Base-by-base conservation (phyloP, 179 eudicot species). In the Carnegiea gigantea region DNA sequence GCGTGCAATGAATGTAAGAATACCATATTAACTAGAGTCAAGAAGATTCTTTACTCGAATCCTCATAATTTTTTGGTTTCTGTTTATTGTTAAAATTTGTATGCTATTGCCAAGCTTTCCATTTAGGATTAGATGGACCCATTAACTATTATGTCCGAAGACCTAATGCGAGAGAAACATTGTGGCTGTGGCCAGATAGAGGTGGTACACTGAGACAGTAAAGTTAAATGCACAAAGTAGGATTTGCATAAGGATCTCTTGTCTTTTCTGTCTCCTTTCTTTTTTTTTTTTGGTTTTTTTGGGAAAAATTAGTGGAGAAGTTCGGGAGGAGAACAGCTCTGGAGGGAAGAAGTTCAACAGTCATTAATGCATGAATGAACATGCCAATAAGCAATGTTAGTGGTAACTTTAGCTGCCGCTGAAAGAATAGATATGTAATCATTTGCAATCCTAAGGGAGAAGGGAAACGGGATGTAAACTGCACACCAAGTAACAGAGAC, bases 31-130 rank as follows among this genome's bases (percentile, higher is more conserved):
- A 14, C 60, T 53, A 17, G 94, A 33, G 36, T 33, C 36, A 33
- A 33, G 36, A 33, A 33, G 3, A 33, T 33, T 1, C 36, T 33
- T 33, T 33, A 33, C 1, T 33, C 36, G 36, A 33, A 92, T 81
- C 91, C 91, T 79, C 78, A 73, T 33, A 89, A 90, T 83, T 84
- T 83, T 23, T 93, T 93, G 59, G 70, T 91, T 59, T 82, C 82
- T 92, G 86, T 94, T 87, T 86, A 4, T 53, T 13, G 60, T 53
- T 17, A 13, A 53, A 53, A 14, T 53, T 53, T 13, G 60, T 53
- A 13, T 53, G 20, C 60, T 13, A 53, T 13, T 53, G 92, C 90
- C 38, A 87, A 78, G 81, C 36, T 33, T 33, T 33, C 36, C 36
- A 3, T 33, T 33, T 33, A 33, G 36, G 36, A 33, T 33, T 33